Evolutionary conservation across 2,329 filamentous ascomycete species (phyloP).

Genomic region (Trichoderma harzianum): DNA sequence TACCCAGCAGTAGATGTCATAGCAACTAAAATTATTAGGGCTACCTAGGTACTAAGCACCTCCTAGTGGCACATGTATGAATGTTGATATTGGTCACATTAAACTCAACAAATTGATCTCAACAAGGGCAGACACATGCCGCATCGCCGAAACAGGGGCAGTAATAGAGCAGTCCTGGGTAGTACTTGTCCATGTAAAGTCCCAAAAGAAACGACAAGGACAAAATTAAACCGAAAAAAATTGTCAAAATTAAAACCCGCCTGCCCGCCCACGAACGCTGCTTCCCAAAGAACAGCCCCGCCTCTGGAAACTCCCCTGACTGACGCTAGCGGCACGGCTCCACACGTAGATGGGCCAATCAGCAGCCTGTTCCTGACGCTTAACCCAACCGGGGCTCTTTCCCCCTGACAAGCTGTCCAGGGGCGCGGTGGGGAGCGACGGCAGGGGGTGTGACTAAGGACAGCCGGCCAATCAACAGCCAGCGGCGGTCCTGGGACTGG

Average conservation of each 20-base stretch:
- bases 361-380: slow-evolving; percentile 38
- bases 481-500: not conserved
- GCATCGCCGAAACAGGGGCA: not conserved
- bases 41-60: not conserved
- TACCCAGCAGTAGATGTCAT: not conserved
- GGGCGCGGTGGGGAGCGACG: slow-evolving; percentile 1
- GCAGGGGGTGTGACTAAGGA: slow-evolving; percentile 6
- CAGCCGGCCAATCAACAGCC: not conserved
- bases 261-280: not conserved
- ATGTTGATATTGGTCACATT: not conserved
- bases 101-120: not conserved
- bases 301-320: not conserved
- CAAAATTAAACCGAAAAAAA: not conserved
- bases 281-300: slow-evolving; percentile 1
- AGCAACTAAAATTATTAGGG: not conserved
- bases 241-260: not conserved
- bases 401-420: slow-evolving; percentile 7
- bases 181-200: not conserved
- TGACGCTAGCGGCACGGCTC: not conserved
- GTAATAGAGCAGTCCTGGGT: not conserved
- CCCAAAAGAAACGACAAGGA: not conserved
- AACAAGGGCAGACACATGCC: not conserved
- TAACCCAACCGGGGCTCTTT: slow-evolving; percentile 24
- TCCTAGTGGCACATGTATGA: not conserved
- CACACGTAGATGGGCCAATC: slow-evolving; percentile 39